Evolutionary conservation across 2,329 filamentous ascomycete species (phyloP).

Genomic region (Nothophoma quercina): DNA sequence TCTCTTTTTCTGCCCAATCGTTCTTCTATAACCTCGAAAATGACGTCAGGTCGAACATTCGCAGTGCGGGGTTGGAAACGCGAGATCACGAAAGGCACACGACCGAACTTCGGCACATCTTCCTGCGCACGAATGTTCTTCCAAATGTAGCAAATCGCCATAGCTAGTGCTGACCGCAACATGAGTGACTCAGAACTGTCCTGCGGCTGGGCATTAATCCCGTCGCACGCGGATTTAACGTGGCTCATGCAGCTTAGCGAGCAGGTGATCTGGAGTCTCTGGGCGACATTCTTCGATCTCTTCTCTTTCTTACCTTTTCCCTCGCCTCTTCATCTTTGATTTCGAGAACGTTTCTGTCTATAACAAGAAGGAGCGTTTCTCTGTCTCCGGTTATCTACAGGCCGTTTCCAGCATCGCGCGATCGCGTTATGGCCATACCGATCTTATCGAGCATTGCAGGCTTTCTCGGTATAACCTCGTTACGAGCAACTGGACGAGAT

Average conservation of each 20-base stretch:
- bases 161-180: neutral
- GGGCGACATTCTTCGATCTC: conserved; percentile 12
- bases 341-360: conserved; percentile 2
- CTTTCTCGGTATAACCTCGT: conserved; percentile 44
- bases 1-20: too few relatives aligned
- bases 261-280: conserved; percentile 17
- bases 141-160: neutral
- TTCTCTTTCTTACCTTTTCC: conserved; percentile 16
- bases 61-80: neutral
- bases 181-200: conserved; percentile 8
- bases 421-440: conserved; percentile 25
- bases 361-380: conserved; percentile 5
- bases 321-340: neutral
- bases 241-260: conserved; percentile 11
- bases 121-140: neutral
- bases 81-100: conserved; percentile 3
- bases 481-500: conserved; percentile 45
- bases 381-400: neutral
- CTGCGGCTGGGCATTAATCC: neutral
- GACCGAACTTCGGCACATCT: neutral
- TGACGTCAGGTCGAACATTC: conserved; percentile 6
- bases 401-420: neutral
- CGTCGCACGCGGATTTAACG: conserved; percentile 17
- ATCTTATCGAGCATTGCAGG: conserved; percentile 30
- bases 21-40: neutral